Evolutionary conservation across 139 green algal species (phyloP).

Genomic region (Volvox reticuliferus): DNA sequence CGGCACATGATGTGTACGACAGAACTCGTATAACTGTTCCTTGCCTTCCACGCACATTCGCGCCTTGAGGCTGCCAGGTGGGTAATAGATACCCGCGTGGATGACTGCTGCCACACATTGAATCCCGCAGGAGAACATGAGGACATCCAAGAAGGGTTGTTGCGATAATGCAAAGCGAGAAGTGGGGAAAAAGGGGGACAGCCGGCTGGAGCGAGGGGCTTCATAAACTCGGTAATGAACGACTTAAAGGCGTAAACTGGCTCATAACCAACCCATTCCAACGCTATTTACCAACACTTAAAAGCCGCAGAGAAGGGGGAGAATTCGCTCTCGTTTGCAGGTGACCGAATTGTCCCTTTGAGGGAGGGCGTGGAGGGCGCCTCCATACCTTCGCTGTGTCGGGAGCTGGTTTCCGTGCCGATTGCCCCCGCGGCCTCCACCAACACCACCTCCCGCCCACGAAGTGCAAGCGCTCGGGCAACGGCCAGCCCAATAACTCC

Average conservation of each 20-base stretch:
- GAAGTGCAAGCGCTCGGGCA: conserved; percentile 68
- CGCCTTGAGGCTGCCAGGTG: conserved; percentile 82
- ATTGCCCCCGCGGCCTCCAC: conserved; percentile 70
- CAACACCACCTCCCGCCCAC: conserved; percentile 74
- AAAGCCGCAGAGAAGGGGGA: no score
- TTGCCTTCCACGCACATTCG: conserved; percentile 83
- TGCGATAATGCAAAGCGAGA: no score
- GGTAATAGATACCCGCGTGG: conserved; percentile 90
- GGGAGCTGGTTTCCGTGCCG: conserved; percentile 77
- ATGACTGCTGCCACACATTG: conserved; percentile 60
- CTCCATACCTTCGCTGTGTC: conserved; percentile 67
- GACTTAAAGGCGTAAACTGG: no score
- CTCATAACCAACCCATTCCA: no score
- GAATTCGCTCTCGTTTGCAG: no score
- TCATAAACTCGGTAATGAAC: no score
- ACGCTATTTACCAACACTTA: no score
- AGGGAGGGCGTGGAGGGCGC: no score
- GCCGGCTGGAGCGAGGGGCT: no score
- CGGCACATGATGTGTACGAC: conserved; percentile 62
- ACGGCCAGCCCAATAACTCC: conserved; percentile 87
- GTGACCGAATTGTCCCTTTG: no score
- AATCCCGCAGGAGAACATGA: not conserved
- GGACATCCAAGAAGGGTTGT: no score
- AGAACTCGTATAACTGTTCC: conserved; percentile 79
- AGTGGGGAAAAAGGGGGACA: no score